Base-by-base conservation (phyloP, 139 green algal genomes). In the Auxenochlorella pyrenoidosa region DNA sequence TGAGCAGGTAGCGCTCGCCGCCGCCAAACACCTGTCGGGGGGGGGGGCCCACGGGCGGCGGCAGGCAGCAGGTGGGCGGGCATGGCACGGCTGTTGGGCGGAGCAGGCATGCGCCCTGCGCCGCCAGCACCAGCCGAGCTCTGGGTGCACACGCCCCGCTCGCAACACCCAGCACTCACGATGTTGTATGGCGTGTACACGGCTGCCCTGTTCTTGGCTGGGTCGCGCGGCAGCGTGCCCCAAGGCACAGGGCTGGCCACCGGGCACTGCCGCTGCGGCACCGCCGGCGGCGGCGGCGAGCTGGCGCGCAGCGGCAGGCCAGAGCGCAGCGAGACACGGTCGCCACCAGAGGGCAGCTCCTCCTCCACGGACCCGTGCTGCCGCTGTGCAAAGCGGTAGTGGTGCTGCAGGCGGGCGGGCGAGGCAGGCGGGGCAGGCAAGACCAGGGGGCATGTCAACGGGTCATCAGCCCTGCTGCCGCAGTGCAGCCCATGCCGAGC, bases 161-260 rank as follows among this genome's bases (percentile, higher is more conserved):
- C 6, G 22, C 47, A 54, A 13, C 54, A 2, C 54, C 2, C 10
- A 63, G 47, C 40, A 28, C 80, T 86, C 66, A 86, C 84, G 63
- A 88, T 83, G 84, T 88, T 88, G 75, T 88, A 88, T 1, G 73
- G 84, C 58, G 84, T 88, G 75, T 78, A 88, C 16, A 88, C 84
- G 21, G 84, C 84, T 13, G 84, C 73, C 8, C 71, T 36, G 12
- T 38, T 68, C 36, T 87, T 73, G 83, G 38, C 51, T 22, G 83
- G 72, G 51, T 87, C 83, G 5, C 40, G 44, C 5, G 71, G 40
- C 32, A 87, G 51, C 51, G 47, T 75, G 72, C 40, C 36, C 83
- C 83, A 87, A 2, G 66, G 63, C 40, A 85, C 63, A 2, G 80
- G 43, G 13, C 38, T 36, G 13, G 75, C 44, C 41, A 85, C 40